These are phyloP conservation scores for Emergomyces pasteurianus DNA, from an alignment of 2,329 filamentous ascomycete genomes.

Conservation along the genomic window DNA sequence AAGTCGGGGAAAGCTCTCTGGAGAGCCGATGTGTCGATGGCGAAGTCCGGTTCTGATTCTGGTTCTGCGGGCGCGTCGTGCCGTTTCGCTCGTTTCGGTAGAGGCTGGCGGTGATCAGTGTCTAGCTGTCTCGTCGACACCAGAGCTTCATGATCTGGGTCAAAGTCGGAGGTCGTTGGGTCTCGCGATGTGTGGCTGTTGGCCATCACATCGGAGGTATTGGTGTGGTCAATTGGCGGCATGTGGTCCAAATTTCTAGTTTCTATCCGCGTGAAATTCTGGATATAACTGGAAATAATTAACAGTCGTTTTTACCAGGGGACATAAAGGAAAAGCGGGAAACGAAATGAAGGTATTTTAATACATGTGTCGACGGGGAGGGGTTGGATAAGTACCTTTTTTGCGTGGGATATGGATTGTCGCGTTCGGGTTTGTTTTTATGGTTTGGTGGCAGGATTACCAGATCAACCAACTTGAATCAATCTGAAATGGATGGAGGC, in stretches of 20 bases:
- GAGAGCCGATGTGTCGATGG: slow-evolving; percentile 36
- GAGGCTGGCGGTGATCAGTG: slow-evolving; percentile 17
- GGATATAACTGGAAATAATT: background rate
- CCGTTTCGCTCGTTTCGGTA: slow-evolving; percentile 15
- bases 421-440: background rate
- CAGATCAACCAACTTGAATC: background rate
- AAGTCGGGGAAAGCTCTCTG: slow-evolving; percentile 38
- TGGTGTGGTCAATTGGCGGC: slow-evolving; percentile 6
- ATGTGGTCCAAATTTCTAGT: background rate
- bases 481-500: background rate
- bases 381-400: background rate
- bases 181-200: slow-evolving; percentile 11
- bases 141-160: slow-evolving; percentile 32
- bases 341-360: background rate
- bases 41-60: slow-evolving; percentile 30
- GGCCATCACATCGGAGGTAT: slow-evolving; percentile 17
- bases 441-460: background rate
- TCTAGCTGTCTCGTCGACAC: slow-evolving; percentile 28
- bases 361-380: background rate
- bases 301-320: background rate
- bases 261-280: background rate
- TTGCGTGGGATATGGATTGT: background rate
- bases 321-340: background rate
- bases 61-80: slow-evolving; percentile 3
- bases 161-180: slow-evolving; percentile 24